phyloP scores from a whole-genome alignment of 1,284 basidiomycete genomes.

The Sporisorium graminicola region DNA sequence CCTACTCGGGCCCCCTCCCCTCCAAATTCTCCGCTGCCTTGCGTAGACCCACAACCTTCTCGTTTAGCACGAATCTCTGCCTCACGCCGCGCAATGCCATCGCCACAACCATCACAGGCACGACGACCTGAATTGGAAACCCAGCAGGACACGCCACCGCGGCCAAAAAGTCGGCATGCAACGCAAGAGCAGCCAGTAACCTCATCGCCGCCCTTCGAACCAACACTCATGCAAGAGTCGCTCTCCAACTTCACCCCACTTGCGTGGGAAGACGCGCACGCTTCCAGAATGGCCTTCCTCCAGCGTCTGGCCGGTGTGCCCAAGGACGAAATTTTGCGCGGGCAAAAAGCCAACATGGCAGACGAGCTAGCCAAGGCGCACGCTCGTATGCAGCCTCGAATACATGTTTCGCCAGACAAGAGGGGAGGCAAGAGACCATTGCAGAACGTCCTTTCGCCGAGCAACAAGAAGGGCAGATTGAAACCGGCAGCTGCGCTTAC shows the following conservation, averaged over 20 bases:
- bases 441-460: neutral
- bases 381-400: constrained; percentile 17
- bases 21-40: neutral
- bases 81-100: neutral
- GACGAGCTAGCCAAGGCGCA: constrained; percentile 33
- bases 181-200: constrained; percentile 1
- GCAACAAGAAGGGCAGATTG: neutral
- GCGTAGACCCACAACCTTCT: neutral
- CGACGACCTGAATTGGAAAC: neutral
- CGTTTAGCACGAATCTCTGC: neutral
- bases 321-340: constrained; percentile 8
- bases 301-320: constrained; percentile 38
- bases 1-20: constrained; percentile 9
- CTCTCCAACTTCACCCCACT: constrained; percentile 43
- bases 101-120: neutral
- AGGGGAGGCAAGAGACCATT: neutral
- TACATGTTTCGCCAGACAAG: neutral
- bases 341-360: constrained; percentile 16
- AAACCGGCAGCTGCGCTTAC: constrained; percentile 8
- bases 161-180: neutral
- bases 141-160: constrained; percentile 8
- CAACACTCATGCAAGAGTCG: constrained; percentile 35
- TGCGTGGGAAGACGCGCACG: constrained; percentile 21
- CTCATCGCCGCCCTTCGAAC: constrained; percentile 18
- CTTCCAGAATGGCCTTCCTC: constrained; percentile 17